Base-by-base conservation (phyloP, 1,139 yeast genomes). In the Kurtzmaniella quercitrusa region DNA sequence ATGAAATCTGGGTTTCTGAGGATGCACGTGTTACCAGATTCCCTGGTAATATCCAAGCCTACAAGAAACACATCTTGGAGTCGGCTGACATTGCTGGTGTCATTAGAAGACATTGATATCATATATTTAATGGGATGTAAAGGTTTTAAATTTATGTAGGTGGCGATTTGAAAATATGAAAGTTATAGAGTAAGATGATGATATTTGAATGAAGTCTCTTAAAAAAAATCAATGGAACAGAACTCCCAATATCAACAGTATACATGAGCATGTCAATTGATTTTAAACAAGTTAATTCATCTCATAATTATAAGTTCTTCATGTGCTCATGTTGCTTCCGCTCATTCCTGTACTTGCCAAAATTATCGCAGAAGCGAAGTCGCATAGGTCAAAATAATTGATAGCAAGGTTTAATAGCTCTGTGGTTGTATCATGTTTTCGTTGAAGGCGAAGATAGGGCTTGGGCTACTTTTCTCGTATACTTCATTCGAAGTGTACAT, bases 1-100 rank as follows among this genome's bases (percentile, higher is more conserved):
- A 85, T 47, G 95, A 91, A 62, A 87, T 93, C 49, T 93, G 97
- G 97, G 94, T 89, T 36, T 84, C 95, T 60, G 98, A 93, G 60
- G 74, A 81, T 45, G 94, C 91, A 46, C 73, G 82, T 1, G 96
- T 91, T 23, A 73, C 69, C 54, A 82, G 84, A 61, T 88, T 88
- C 69, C 82, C 81, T 39, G 98, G 98, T 54, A 70, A 77, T 45
- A 93, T 93, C 53, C 79, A 82, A 51, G 98, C 80, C 54, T 93
- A 93, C 68, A 93, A 89, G 77, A 85, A 86, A 66, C 88, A 88
- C 55, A 91, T 91, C 53, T 73, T 93, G 56, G 75, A 77, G 37
- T 66, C 78, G 51, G 96, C 98, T 3, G 86, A 82, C 57, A 77
- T 76, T 33, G 77, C 88, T 2, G 98, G 98, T 68, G 97, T 93